Evolutionary conservation across 2,329 filamentous ascomycete genomes (phyloP), one percentile per base, ranked within the genome.

Genomic region (Didymellaceae sp.): DNA sequence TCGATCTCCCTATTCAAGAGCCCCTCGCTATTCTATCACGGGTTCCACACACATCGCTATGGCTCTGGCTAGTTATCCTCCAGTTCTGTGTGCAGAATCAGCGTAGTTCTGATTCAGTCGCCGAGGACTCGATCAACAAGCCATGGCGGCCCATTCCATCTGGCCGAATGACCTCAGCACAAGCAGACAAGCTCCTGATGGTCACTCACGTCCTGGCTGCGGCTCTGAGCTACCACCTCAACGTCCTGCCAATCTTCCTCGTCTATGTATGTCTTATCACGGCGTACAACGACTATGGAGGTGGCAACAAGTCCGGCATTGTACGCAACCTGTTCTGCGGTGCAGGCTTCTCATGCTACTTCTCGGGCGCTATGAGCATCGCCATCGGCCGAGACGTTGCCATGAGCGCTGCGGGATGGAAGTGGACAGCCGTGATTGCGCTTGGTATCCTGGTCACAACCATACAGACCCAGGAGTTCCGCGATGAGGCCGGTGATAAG

Each of bases 71-170:
- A 1, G 77, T 67, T 0, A 75, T 59, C 2, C 68, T 78, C 3
- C 58, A 73, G 31, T 74, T 74, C 51, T 67, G 66, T 35, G 59
- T 77, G 3, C 67, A 70, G 37, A 77, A 77, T 40, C 75, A 77
- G 44, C 65, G 73, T 3, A 54, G 59, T 2, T 55, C 65, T 2
- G 57, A 49, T 2, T 69, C 74, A 2, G 49, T 75, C 4, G 43
- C 55, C 0, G 76, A 78, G 46, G 76, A 78, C 51, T 26, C 40
- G 0, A 51, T 73, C 46, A 78, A 78, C 63, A 78, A 77, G 44
- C 73, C 74, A 25, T 74, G 71, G 70, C 57, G 71, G 6, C 63
- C 70, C 0, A 55, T 74, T 25, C 63, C 70, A 0, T 52, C 56
- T 1, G 46, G 57, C 13, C 55, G 58, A 3, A 65, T 74, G 24